Evolutionary conservation across 2,329 filamentous ascomycete species (phyloP).

Genomic region (Aspergillus tamarii): DNA sequence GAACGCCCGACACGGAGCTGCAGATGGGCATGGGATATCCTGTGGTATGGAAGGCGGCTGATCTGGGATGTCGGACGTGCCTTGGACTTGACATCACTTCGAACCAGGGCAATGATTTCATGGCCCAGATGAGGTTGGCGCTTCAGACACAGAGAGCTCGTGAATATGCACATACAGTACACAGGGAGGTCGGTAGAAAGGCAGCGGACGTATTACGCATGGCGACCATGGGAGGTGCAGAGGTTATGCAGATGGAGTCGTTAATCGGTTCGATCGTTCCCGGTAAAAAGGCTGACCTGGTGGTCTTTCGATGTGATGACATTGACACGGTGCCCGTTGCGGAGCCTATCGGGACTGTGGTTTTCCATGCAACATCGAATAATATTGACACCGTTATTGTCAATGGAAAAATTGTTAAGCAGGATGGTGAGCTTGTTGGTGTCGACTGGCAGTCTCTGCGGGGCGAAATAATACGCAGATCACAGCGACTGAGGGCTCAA

Average conservation of each 20-base stretch:
- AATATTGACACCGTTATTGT: conserved; percentile 12
- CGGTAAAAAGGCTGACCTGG: conserved; percentile 12
- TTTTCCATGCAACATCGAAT: conserved; percentile 11
- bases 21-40: conserved; percentile 16
- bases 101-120: conserved; percentile 8
- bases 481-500: background rate
- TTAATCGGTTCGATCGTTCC: conserved; percentile 2
- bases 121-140: conserved; percentile 11
- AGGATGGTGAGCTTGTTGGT: background rate
- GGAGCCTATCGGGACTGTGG: conserved; percentile 8
- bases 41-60: conserved; percentile 3
- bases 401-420: conserved; percentile 9
- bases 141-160: conserved; percentile 7
- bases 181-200: background rate
- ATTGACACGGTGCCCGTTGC: conserved; percentile 11
- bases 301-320: conserved; percentile 12
- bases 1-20: conserved; percentile 10
- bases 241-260: conserved; percentile 13
- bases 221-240: conserved; percentile 6
- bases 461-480: background rate
- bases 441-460: background rate
- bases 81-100: conserved; percentile 14
- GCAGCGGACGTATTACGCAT: conserved; percentile 8
- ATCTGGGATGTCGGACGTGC: conserved; percentile 6
- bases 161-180: background rate